Evolutionary conservation across 2,329 filamentous ascomycete species (phyloP).

Genomic region (Daldinia eschscholtzii): DNA sequence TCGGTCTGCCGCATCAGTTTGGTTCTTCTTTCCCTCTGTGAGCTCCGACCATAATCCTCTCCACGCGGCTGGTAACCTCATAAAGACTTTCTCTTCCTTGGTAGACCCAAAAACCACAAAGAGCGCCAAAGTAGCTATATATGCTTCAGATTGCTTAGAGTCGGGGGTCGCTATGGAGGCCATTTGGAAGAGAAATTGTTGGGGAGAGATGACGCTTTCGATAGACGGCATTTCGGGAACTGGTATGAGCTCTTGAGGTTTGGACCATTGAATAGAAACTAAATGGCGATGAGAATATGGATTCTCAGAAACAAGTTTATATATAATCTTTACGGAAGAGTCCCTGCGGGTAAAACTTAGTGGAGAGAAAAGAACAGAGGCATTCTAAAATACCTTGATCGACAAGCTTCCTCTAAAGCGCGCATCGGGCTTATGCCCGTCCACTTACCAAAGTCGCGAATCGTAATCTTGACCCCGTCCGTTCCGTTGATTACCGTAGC

Average conservation of each 20-base stretch:
- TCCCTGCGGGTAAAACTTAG: constrained; percentile 67
- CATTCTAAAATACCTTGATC: constrained; percentile 70
- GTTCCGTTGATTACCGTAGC: constrained; percentile 66
- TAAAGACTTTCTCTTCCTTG: constrained; percentile 87
- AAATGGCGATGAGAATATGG: constrained; percentile 82
- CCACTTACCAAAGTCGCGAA: constrained; percentile 88
- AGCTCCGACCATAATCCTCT: constrained; percentile 89
- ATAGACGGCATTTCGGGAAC: constrained; percentile 58
- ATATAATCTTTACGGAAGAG: constrained; percentile 74
- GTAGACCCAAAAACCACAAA: constrained; percentile 82
- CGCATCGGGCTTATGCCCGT: constrained; percentile 80
- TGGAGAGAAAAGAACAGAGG: constrained; percentile 4
- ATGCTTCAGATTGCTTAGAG: constrained; percentile 85
- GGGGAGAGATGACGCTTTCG: constrained; percentile 61
- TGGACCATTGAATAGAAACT: constrained; percentile 83
- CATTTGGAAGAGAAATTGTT: constrained; percentile 78
- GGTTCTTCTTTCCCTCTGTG: constrained; percentile 75
- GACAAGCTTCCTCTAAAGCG: constrained; percentile 88
- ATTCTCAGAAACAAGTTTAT: constrained; percentile 77
- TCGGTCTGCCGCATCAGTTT: constrained; percentile 78
- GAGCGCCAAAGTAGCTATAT: constrained; percentile 82
- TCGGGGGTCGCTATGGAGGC: constrained; percentile 78
- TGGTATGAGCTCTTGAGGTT: constrained; percentile 68
- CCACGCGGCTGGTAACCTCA: constrained; percentile 84
- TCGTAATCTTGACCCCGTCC: constrained; percentile 67